These are phyloP conservation scores for Tricholoma sp. DNA, from an alignment of 768 basidiomycete species.

Conservation along the genomic window DNA sequence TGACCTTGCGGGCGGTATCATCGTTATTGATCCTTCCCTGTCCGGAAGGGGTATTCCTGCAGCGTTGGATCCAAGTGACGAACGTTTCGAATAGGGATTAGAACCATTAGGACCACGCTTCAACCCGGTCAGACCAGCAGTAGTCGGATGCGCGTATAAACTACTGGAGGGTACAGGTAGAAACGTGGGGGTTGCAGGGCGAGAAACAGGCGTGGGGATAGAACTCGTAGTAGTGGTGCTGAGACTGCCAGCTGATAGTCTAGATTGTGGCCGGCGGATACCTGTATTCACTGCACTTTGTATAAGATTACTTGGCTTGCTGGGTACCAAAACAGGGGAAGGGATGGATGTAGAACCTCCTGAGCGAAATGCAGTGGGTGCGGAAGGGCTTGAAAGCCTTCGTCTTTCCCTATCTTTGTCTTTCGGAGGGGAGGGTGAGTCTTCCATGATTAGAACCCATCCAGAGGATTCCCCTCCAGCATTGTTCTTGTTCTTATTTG, in stretches of 20 bases:
- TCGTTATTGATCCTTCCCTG: slow-evolving; percentile 29
- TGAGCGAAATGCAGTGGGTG: slow-evolving; percentile 48
- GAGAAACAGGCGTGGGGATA: slow-evolving; percentile 61
- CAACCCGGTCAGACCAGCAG: slow-evolving; percentile 35
- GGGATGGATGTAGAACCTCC: slow-evolving; percentile 38
- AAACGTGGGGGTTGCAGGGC: slow-evolving; percentile 73
- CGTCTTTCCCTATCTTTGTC: slow-evolving; percentile 50
- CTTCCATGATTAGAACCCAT: slow-evolving; percentile 90
- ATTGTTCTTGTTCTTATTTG: slow-evolving; percentile 41
- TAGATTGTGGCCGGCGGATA: slow-evolving; percentile 63
- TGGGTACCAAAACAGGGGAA: slow-evolving; percentile 36
- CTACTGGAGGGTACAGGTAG: slow-evolving; percentile 62
- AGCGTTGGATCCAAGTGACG: slow-evolving; percentile 54
- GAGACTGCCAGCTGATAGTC: slow-evolving; percentile 57
- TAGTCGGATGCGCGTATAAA: slow-evolving; percentile 37
- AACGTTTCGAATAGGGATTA: slow-evolving; percentile 46
- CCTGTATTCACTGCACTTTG: slow-evolving; percentile 43
- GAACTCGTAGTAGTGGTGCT: slow-evolving; percentile 51
- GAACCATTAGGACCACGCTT: slow-evolving; percentile 52
- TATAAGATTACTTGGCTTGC: slow-evolving; percentile 34
- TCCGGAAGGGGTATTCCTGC: slow-evolving; percentile 22
- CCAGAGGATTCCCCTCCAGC: slow-evolving; percentile 61
- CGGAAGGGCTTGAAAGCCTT: slow-evolving; percentile 58
- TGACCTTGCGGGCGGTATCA: slow-evolving; percentile 27
- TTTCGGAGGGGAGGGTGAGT: slow-evolving; percentile 67